Evolutionary conservation across 192 early-diverging fungal genomes (phyloP), one percentile per base, ranked within the genome.

Genomic region (Rhizophagus clarus): DNA sequence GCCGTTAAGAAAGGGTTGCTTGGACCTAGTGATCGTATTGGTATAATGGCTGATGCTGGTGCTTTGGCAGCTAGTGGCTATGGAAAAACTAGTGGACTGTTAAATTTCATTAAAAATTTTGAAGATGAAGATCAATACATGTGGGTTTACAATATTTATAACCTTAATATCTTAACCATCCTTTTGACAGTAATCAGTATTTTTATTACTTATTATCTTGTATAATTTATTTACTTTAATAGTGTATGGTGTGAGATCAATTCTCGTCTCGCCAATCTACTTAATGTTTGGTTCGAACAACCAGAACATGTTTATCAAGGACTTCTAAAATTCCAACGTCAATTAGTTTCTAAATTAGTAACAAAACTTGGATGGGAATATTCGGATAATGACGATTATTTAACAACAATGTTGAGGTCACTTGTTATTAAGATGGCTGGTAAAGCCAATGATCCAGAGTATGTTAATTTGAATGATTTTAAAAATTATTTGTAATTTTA

Each of bases 21-120:
- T 28, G 88, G 88, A 49, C 82, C 87, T 9, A 77, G 87, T 62
- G 98, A 99, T 84, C 91, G 93, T 56, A 87, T 96, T 60, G 95
- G 95, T 72, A 83, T 98, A 11, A 74, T 99, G 74, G 88, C 90
- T 45, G 98, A 99, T 88, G 86, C 92, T 24, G 93, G 92, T 34
- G 90, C 94, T 11, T 83, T 98, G 63, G 91, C 92, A 26, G 82
- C 85, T 45, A 93, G 95, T 83, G 98, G 97, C 5, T 87, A 95
- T 34, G 89, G 87, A 62, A 89, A 87, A 69, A 97, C 96, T 12
- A 86, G 88, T 69, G 89, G 87, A 6, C 88, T 94, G n/a, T 85
- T 99, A 83, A 91, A 89, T 22, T 82, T 99, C 37, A 84, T 96
- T 32, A 87, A 88, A 24, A 87, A 91, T 24, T 94, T 94, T 79